A percentile compares a stretch with the other conserved stretches of the same genome.
Evolutionary conservation across 1,284 basidiomycete species (phyloP).

Genomic region (Gomphus bonarii): DNA sequence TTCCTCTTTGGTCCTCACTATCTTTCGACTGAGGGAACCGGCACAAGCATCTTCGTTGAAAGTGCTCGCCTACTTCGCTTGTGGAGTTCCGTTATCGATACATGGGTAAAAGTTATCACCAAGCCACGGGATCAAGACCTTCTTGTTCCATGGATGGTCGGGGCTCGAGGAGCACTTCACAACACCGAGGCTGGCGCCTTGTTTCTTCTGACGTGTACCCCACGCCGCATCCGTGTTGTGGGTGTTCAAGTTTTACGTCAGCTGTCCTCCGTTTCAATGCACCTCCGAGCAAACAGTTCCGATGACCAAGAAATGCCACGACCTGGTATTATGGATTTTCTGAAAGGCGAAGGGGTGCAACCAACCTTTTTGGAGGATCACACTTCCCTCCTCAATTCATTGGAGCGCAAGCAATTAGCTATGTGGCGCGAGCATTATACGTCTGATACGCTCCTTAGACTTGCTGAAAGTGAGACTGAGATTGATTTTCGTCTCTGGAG

Average conservation of each 20-base stretch:
- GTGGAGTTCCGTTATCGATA: conserved; percentile 69
- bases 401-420: conserved; percentile 46
- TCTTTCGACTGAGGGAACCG: conserved; percentile 58
- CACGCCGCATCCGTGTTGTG: conserved; percentile 35
- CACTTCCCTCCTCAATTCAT: conserved; percentile 52
- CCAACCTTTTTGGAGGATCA: conserved; percentile 46
- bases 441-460: conserved; percentile 42
- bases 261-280: conserved; percentile 28
- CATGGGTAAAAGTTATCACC: conserved; percentile 47
- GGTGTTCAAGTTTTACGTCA: conserved; percentile 54
- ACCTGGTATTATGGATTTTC: conserved; percentile 35
- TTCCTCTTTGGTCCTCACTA: conserved; percentile 71
- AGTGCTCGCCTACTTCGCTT: conserved; percentile 53
- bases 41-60: conserved; percentile 54
- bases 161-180: conserved; percentile 34
- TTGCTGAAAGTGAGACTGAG: conserved; percentile 56
- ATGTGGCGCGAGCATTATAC: conserved; percentile 48
- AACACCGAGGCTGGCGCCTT: conserved; percentile 62
- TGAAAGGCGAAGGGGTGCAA: conserved; percentile 35
- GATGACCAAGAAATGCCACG: neutral
- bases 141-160: conserved; percentile 23
- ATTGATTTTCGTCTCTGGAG: conserved; percentile 64
- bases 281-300: neutral
- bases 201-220: conserved; percentile 69
- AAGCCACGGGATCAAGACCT: conserved; percentile 31